These are phyloP conservation scores for Paraphoma chrysanthemicola DNA, from an alignment of 2,329 filamentous ascomycete genomes.

Conservation along the genomic window DNA sequence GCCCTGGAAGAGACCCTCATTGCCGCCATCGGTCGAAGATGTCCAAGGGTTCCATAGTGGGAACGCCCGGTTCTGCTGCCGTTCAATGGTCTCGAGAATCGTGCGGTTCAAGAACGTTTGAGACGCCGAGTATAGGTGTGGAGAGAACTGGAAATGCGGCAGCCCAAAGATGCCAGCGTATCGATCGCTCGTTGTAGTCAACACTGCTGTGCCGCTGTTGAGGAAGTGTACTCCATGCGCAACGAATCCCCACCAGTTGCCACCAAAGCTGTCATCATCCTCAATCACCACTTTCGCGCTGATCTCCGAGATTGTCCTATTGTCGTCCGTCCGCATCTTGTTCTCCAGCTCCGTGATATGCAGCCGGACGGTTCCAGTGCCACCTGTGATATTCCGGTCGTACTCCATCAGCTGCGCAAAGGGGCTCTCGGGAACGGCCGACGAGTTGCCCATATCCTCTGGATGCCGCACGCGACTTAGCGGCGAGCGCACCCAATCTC, in stretches of 20 bases:
- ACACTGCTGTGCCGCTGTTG: constrained; percentile 76
- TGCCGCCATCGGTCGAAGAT: constrained; percentile 66
- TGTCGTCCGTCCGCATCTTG: constrained; percentile 37
- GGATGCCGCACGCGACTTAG: constrained; percentile 57
- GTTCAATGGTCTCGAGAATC: constrained; percentile 70
- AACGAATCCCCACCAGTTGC: constrained; percentile 79
- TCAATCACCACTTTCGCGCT: constrained; percentile 74
- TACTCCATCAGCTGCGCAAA: constrained; percentile 71
- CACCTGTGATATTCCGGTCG: constrained; percentile 81
- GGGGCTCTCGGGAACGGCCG: constrained; percentile 68
- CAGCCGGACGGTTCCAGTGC: constrained; percentile 69
- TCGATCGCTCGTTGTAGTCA: constrained; percentile 89
- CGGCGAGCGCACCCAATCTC: constrained; percentile 73
- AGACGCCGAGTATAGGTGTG: constrained; percentile 56
- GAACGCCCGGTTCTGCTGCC: constrained; percentile 67
- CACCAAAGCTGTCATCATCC: constrained; percentile 69
- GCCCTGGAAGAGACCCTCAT: constrained; percentile 67
- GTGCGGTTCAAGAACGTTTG: constrained; percentile 73
- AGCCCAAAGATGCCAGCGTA: constrained; percentile 88
- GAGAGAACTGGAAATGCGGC: constrained; percentile 77
- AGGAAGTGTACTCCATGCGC: constrained; percentile 88
- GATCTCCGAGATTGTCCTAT: constrained; percentile 68
- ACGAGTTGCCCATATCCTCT: constrained; percentile 56
- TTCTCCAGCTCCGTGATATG: constrained; percentile 66
- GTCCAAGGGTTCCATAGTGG: constrained; percentile 73